Base-by-base conservation (phyloP, 306 rosid genomes). In the Casuarina cunninghamiana region DNA sequence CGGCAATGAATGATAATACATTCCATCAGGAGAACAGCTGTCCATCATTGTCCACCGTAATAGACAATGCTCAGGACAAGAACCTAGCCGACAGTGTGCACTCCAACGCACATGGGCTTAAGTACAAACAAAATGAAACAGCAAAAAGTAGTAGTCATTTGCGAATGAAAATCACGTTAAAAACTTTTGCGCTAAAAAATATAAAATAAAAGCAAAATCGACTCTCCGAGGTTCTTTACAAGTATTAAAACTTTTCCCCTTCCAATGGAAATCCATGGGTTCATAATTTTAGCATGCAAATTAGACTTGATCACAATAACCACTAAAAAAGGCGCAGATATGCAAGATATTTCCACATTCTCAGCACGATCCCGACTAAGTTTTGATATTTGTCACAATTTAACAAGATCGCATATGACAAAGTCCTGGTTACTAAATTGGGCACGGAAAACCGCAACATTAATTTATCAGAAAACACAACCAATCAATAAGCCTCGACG, bases 81-180 rank as follows among this genome's bases (percentile, higher is more conserved):
- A 41, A 38, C 71, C 10, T 6, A 38, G 10, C 49, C 71, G 16
- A 41, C 3, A 42, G 10, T 7, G 35, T 17, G 37, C 7, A 7
- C 13, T 43, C 10, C 71, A 13, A n/a, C 4, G 71, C 50, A 66
- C 71, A 66, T 66, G 32, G 71, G 71, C 37, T 66, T 37, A 66
- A 16, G 35, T 17, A 15, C n/a, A 41, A 66, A 66, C 6, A 9
- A 66, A 37, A 66, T 41, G 49, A 7, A 21, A 66, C 71, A 7
- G 50, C 2, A 35, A 66, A n/a, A 5, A 7, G 10, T 66, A 66
- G 5, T 32, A 66, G 48, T 0, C 13, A 4, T 17, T 41, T 41
- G 71, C 12, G 4, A 3, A 41, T 15, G 32, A 26, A 66, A 21
- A 41, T 66, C 35, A 58, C 10, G 65, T 26, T n/a, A 58, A 10